Evolutionary conservation across 1,284 basidiomycete genomes (phyloP), one percentile per base, ranked within the genome.

Genomic region (Naganishia sp.): DNA sequence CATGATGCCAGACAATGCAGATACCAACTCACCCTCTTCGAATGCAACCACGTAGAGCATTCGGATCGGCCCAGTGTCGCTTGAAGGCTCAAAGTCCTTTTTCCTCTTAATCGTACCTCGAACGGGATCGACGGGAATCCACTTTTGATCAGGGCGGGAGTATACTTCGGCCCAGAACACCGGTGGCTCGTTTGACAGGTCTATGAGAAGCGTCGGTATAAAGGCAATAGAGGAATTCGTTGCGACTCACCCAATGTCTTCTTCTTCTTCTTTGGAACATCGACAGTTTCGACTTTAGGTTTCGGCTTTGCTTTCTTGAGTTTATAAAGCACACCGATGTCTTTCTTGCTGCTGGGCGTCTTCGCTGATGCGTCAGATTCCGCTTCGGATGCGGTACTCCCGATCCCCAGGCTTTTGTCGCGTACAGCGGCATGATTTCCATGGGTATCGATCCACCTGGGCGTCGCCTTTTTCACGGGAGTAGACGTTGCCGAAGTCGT

Each of bases 111-210:
- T 87, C 60, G 88, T 84, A 48, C 84, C 87, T 13, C 89, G 86
- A 33, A 94, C 84, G 4, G 93, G 92, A 77, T 99, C 96, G 49
- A 98, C 88, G 0, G 93, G 89, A 21, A 98, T 82, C 95, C 95
- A 99, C 48, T 88, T 87, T 53, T 86, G 87, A 79, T 97, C 94
- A 0, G 94, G 87, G 21, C 91, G 87, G 33, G 91, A 94, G 79
- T 94, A 99, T 0, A 97, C 91, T 78, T 99, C 96, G 0, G 91
- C 92, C 96, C 95, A 99, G 78, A 94, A 92, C 2, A 95, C 88
- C 0, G 95, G 96, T 1, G 94, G 89, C n/a, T 79, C 75, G 2
- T 72, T 64, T 0, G 71, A 70, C 33, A 80, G 70, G 65, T 78
- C 79, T 78, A 49, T 16, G 50, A 36, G 31, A n/a, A 48, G 23